These are phyloP conservation scores for Plasmodium blacklocki DNA, from an alignment of 169 alveolate species.

Conservation along the genomic window DNA sequence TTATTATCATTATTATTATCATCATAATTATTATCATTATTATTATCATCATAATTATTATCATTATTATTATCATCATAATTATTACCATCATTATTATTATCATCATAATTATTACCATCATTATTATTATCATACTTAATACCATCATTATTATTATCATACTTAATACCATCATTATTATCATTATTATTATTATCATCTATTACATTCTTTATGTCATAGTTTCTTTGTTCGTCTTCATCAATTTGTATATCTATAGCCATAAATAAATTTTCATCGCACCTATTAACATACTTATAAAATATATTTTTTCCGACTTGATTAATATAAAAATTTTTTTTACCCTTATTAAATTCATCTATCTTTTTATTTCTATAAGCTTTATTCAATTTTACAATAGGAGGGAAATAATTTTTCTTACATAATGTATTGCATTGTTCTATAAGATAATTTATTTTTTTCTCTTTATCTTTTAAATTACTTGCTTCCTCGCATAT, in stretches of 20 bases:
- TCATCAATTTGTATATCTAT: conserved; percentile 20
- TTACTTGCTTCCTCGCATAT: conserved; percentile 12
- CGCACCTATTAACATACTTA: conserved; percentile 21
- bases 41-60: background rate
- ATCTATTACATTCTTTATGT: background rate
- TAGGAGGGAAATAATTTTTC: conserved; percentile 19
- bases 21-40: no score
- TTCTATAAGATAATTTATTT: conserved; percentile 18
- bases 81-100: no score
- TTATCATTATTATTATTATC: background rate
- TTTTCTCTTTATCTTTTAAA: conserved; percentile 11
- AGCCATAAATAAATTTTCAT: conserved; percentile 37
- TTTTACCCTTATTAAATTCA: conserved; percentile 1
- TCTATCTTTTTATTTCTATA: conserved; percentile 10
- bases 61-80: no score
- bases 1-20: no score
- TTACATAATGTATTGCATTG: conserved; percentile 2
- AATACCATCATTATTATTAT: no score
- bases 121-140: no score
- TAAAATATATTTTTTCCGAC: conserved; percentile 19
- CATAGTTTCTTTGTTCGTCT: background rate
- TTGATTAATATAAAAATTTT: conserved; percentile 25
- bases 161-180: no score
- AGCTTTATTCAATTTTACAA: background rate
- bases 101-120: no score